A percentile compares a stretch with the other conserved stretches of the same genome.
These are phyloP conservation scores for Flaveria bidentis DNA, from an alignment of 129 eudicot genomes.

Conservation along the genomic window DNA sequence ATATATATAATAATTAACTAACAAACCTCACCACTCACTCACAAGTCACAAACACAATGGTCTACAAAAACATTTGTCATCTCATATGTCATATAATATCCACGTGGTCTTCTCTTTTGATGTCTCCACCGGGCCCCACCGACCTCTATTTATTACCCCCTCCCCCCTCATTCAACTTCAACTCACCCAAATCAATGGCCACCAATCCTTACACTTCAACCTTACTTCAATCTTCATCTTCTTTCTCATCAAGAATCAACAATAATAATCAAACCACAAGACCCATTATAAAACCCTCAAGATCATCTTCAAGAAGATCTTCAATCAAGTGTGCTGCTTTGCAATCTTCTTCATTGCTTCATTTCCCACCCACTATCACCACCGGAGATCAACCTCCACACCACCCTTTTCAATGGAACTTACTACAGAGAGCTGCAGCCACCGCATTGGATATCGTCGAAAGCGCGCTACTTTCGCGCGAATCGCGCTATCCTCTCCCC, in stretches of 20 bases:
- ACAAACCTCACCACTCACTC: slow-evolving; percentile 20
- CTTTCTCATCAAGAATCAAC: slow-evolving; percentile 26
- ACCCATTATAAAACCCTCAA: neutral
- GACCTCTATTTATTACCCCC: slow-evolving; percentile 22
- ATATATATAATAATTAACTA: neutral
- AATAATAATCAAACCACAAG: neutral
- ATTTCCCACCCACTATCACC: slow-evolving; percentile 39
- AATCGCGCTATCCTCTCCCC: slow-evolving; percentile 50
- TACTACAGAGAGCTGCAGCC: slow-evolving; percentile 58
- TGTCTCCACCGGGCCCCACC: slow-evolving; percentile 29
- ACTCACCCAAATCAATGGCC: slow-evolving; percentile 25
- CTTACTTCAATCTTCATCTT: slow-evolving; percentile 21
- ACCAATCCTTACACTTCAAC: slow-evolving; percentile 34
- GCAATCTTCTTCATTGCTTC: slow-evolving; percentile 48
- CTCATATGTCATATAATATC: slow-evolving; percentile 30
- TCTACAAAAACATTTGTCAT: slow-evolving; percentile 38
- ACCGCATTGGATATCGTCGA: slow-evolving; percentile 62
- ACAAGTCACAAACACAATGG: slow-evolving; percentile 25
- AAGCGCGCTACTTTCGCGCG: slow-evolving; percentile 44
- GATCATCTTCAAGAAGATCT: neutral
- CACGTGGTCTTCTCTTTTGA: slow-evolving; percentile 40
- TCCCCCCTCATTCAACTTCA: neutral
- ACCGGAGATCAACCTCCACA: neutral
- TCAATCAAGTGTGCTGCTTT: slow-evolving; percentile 40
- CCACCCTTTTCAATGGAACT: slow-evolving; percentile 49